These are phyloP conservation scores for Moringa oleifera DNA, from an alignment of 345 rosid genomes.

Conservation along the genomic window DNA sequence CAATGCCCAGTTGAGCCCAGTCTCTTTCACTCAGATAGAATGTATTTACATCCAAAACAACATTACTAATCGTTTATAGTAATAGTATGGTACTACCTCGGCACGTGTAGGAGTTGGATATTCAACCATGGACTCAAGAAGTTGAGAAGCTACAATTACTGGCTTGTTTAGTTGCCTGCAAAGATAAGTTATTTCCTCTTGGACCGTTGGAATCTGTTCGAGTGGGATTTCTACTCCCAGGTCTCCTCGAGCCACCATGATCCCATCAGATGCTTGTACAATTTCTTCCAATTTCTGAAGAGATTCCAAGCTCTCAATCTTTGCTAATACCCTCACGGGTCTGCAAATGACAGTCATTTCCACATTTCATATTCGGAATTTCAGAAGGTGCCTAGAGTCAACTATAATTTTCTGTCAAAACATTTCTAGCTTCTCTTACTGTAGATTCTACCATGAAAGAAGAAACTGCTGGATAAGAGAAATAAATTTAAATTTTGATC, in stretches of 20 bases:
- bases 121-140: slow-evolving; percentile 78
- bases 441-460: no score
- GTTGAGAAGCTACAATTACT: slow-evolving; percentile 70
- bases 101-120: slow-evolving; percentile 79
- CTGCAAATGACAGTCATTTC: slow-evolving; percentile 24
- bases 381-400: not conserved
- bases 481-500: no score
- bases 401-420: no score
- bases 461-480: no score
- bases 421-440: no score
- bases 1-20: not conserved
- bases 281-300: slow-evolving; percentile 56
- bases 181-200: slow-evolving; percentile 39
- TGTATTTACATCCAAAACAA: not conserved
- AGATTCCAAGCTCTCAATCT: slow-evolving; percentile 66
- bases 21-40: not conserved
- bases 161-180: slow-evolving; percentile 70
- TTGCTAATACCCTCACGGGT: slow-evolving; percentile 54
- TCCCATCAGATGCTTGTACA: slow-evolving; percentile 62
- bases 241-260: slow-evolving; percentile 77
- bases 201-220: slow-evolving; percentile 67
- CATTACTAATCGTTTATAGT: not conserved
- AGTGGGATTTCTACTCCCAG: slow-evolving; percentile 75
- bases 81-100: slow-evolving; percentile 34
- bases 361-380: not conserved